phyloP scores from a whole-genome alignment of 352 stramenopile genomes.

The Phytophthora capsici region DNA sequence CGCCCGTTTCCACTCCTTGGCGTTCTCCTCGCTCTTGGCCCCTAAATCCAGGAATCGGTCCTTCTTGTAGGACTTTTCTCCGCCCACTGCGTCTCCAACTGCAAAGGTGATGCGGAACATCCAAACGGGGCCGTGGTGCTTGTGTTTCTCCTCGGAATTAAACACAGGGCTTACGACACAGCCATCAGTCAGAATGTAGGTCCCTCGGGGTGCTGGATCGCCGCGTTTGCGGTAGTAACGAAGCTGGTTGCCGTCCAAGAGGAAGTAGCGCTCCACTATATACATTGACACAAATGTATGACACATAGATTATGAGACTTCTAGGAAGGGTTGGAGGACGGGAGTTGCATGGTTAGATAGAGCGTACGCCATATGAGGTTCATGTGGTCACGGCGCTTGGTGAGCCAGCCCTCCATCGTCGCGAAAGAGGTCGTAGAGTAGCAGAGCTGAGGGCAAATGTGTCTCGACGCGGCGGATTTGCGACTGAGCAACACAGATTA shows the following conservation, averaged over 20 bases:
- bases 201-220: slow-evolving; percentile 79
- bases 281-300: slow-evolving; percentile 20
- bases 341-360: slow-evolving; percentile 1
- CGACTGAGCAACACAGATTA: slow-evolving; percentile 13
- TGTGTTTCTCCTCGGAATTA: slow-evolving; percentile 91
- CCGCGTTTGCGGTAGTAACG: slow-evolving; percentile 89
- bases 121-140: slow-evolving; percentile 86
- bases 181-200: slow-evolving; percentile 85
- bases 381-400: slow-evolving; percentile 90
- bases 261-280: slow-evolving; percentile 87
- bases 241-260: slow-evolving; percentile 86
- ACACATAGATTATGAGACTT: slow-evolving; percentile 19
- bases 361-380: slow-evolving; percentile 90
- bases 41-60: slow-evolving; percentile 88
- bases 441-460: not conserved
- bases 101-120: slow-evolving; percentile 92
- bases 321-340: not conserved
- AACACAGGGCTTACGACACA: slow-evolving; percentile 83
- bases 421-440: slow-evolving; percentile 1
- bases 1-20: slow-evolving; percentile 82
- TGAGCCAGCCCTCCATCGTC: slow-evolving; percentile 89
- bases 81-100: slow-evolving; percentile 57
- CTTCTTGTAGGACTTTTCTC: slow-evolving; percentile 90
- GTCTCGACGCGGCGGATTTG: slow-evolving; percentile 21
- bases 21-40: slow-evolving; percentile 85